Base-by-base conservation (phyloP, 805 yeast genomes). In the Candida insectalens region DNA sequence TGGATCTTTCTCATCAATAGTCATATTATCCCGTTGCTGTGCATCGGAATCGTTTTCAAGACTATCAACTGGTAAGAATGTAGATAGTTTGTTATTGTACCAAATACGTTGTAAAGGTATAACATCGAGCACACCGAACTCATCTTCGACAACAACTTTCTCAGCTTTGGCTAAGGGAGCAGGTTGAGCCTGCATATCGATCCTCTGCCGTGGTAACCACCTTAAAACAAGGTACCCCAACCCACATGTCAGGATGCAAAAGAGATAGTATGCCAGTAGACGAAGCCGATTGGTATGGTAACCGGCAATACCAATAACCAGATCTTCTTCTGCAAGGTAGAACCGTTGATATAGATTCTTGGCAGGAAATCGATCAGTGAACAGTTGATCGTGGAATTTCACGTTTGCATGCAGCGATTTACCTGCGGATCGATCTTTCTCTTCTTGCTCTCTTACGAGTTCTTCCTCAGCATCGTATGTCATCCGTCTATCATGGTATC, bases 281-380 rank as follows among this genome's bases (percentile, higher is more conserved):
- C 76, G 71, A 43, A 65, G 35, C 31, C 49, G 49, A 9, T 77
- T 70, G 12, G 77, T 71, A 35, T 57, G 57, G 55, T 83, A 92
- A 4, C 97, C 97, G 0, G 96, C 98, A 41, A 92, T 82, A 40
- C 95, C 96, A 39, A 92, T 72, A 9, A 89, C 89, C 49, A 92
- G 63, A 61, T 92, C 99, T 53, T 92, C 98, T 54, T 92, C 97
- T 0, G 96, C 88, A 40, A 92, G 71, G 55, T 89, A 92, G 55
- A 83, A 85, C 37, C 96, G 67, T 57, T 92, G 99, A 43, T 66
- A 69, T 36, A 61, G 62, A 32, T 67, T 55, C 9, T 43, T 55
- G 0, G 82, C 67, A 4, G 60, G 58, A 35, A 53, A 51, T 29
- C 43, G 47, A 6, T 53, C 37, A 3, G 67, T 61, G 44, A 59